These are phyloP conservation scores for Populus nigra DNA, from an alignment of 345 rosid species.

Conservation along the genomic window DNA sequence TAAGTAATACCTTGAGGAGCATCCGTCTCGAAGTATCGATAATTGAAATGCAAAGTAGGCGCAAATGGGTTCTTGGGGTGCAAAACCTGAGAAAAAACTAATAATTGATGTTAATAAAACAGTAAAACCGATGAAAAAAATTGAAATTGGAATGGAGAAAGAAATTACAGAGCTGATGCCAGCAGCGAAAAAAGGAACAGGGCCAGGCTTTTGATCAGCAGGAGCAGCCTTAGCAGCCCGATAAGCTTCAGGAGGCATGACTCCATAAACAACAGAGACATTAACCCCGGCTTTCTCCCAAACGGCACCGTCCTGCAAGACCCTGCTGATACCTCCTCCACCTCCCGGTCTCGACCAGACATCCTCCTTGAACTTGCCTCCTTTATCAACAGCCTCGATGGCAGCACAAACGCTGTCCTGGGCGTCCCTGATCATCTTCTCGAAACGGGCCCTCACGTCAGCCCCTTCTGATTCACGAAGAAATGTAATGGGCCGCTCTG, in stretches of 20 bases:
- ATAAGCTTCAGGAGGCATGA: conserved; percentile 99
- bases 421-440: conserved; percentile 77
- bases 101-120: background rate
- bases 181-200: conserved; percentile 88
- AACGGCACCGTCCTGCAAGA: conserved; percentile 82
- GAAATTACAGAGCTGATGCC: conserved; percentile 84
- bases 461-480: conserved; percentile 61
- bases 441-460: conserved; percentile 68
- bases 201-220: conserved; percentile 71
- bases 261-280: conserved; percentile 91
- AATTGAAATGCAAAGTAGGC: conserved; percentile 83
- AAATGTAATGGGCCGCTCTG: conserved; percentile 66
- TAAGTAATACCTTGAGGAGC: conserved; percentile 69
- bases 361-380: conserved; percentile 83
- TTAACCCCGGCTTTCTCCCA: conserved; percentile 98
- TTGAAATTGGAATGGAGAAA: background rate
- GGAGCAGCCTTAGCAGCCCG: conserved; percentile 80
- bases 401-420: conserved; percentile 80
- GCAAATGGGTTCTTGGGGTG: conserved; percentile 95
- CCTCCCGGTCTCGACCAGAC: conserved; percentile 98
- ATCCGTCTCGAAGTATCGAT: conserved; percentile 78
- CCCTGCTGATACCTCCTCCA: conserved; percentile 97
- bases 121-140: background rate
- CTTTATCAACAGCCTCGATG: conserved; percentile 61
- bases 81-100: conserved; percentile 43